Percentiles rank a stretch among this genome's conserved stretches.
Evolutionary conservation across 495 filamentous ascomycete genomes (phyloP).

Genomic region (Penicillium ochrochloron): DNA sequence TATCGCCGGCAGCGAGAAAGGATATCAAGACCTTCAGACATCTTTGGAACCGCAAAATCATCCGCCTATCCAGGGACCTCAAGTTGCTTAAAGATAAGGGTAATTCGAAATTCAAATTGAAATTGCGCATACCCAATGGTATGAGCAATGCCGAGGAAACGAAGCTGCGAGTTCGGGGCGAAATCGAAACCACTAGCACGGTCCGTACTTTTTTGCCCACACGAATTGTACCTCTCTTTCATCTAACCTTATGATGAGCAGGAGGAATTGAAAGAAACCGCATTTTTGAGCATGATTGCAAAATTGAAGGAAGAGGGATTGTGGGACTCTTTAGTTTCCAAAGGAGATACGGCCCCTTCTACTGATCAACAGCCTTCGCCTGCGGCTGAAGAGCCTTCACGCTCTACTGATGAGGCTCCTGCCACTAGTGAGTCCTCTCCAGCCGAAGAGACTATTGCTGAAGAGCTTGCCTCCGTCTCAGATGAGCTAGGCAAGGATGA

Average conservation of each 20-base stretch:
- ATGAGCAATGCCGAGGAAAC: not conserved
- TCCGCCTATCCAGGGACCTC: not conserved
- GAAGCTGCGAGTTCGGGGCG: constrained; percentile 4
- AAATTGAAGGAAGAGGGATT: constrained; percentile 4
- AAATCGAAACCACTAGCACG: not conserved
- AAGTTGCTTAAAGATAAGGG: not conserved
- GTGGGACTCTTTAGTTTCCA: not conserved
- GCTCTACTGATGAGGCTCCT: not conserved
- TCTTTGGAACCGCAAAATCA: constrained; percentile 2
- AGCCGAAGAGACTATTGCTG: not conserved
- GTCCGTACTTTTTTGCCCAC: not conserved
- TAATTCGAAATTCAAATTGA: constrained; percentile 1
- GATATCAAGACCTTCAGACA: constrained; percentile 1
- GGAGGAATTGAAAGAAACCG: not conserved
- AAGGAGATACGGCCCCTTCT: not conserved
- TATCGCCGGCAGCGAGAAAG: not conserved
- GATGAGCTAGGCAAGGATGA: not conserved
- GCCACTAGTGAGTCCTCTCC: not conserved
- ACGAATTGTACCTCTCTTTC: not conserved
- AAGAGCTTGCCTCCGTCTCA: not conserved
- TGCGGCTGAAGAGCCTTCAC: not conserved
- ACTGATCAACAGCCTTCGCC: not conserved
- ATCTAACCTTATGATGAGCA: not conserved
- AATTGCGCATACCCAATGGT: not conserved
- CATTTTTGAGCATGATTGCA: not conserved